Evolutionary conservation across 2,329 filamentous ascomycete genomes (phyloP).

Genomic region (Pseudofabraea citricarpa): DNA sequence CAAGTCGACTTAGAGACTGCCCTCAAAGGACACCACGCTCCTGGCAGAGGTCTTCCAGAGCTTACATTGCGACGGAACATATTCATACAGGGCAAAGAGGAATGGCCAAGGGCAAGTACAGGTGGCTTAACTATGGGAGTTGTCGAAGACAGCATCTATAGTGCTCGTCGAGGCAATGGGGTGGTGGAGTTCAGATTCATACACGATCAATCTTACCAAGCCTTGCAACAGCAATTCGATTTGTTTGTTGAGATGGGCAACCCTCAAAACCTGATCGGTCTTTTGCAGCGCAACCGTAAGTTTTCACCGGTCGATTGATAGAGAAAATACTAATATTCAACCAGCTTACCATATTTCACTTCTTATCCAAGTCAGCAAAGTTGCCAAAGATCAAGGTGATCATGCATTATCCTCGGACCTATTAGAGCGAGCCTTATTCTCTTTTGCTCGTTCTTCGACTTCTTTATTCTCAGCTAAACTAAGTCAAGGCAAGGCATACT

Average conservation of each 20-base stretch:
- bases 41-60: conserved; percentile 52
- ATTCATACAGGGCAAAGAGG: conserved; percentile 66
- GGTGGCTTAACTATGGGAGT: conserved; percentile 82
- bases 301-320: too few relatives aligned
- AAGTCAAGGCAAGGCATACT: conserved; percentile 69
- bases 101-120: conserved; percentile 65
- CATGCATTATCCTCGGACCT: conserved; percentile 81
- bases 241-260: conserved; percentile 77
- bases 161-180: conserved; percentile 41
- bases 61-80: conserved; percentile 58
- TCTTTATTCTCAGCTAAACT: conserved; percentile 76
- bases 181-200: conserved; percentile 71
- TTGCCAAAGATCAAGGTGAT: conserved; percentile 88
- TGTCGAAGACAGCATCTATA: conserved; percentile 34
- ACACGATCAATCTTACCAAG: conserved; percentile 70
- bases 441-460: conserved; percentile 83
- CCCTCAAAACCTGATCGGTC: conserved; percentile 73
- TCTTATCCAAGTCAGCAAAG: conserved; percentile 87
- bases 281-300: conserved; percentile 63
- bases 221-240: conserved; percentile 72
- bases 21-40: conserved; percentile 35
- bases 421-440: conserved; percentile 85
- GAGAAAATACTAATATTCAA: too few relatives aligned
- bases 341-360: conserved; percentile 85
- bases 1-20: conserved; percentile 35